phyloP scores from a whole-genome alignment of 768 basidiomycete species.

The Guyanaporus albipodus region DNA sequence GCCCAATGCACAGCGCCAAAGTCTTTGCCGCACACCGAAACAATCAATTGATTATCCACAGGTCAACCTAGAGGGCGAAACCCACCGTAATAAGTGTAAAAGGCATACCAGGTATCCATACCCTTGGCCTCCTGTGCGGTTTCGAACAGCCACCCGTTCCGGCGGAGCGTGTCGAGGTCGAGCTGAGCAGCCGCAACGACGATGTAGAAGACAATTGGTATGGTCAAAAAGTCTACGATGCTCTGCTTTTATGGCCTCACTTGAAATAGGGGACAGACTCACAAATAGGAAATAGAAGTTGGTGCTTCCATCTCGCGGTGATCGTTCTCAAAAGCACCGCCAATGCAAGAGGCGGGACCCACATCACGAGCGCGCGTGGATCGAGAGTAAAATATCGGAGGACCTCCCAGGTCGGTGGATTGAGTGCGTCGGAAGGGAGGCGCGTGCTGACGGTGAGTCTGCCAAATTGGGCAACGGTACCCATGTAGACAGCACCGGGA shows the following conservation, averaged over 20 bases:
- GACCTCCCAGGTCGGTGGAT: slow-evolving; percentile 55
- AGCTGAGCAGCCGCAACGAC: slow-evolving; percentile 62
- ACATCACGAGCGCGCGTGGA: slow-evolving; percentile 60
- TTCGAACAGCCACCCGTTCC: slow-evolving; percentile 84
- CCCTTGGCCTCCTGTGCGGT: slow-evolving; percentile 31
- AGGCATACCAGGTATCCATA: slow-evolving; percentile 69
- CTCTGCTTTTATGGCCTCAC: neutral
- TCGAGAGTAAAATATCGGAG: slow-evolving; percentile 67
- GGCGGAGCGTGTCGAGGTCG: slow-evolving; percentile 56
- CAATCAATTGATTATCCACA: neutral
- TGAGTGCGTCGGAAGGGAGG: slow-evolving; percentile 73
- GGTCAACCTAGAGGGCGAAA: neutral
- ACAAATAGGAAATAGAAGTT: slow-evolving; percentile 90
- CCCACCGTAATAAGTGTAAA: slow-evolving; percentile 76
- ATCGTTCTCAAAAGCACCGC: slow-evolving; percentile 77
- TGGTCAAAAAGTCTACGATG: slow-evolving; percentile 65
- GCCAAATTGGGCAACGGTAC: neutral
- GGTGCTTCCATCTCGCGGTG: slow-evolving; percentile 77
- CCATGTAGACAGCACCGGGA: neutral
- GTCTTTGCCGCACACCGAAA: slow-evolving; percentile 40
- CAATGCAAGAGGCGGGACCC: slow-evolving; percentile 74
- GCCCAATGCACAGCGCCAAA: slow-evolving; percentile 53
- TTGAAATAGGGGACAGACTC: slow-evolving; percentile 26
- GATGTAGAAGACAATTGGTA: slow-evolving; percentile 82
- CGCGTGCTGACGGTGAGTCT: slow-evolving; percentile 84